These are phyloP conservation scores for Dipodascus geniculatus DNA, from an alignment of 805 yeast genomes.

Conservation along the genomic window DNA sequence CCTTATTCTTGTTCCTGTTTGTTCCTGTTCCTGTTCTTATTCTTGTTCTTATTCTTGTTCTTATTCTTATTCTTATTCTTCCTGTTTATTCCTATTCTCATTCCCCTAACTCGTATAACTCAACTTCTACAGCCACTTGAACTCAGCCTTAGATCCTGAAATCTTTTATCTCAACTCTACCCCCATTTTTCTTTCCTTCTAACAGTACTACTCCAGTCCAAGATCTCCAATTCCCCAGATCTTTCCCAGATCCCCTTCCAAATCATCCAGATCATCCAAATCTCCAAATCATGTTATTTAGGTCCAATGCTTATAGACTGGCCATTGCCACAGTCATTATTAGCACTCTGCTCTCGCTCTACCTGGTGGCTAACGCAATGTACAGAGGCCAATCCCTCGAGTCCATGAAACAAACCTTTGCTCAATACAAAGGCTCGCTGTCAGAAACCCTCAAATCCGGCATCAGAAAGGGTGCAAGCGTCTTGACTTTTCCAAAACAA, in stretches of 20 bases:
- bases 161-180: too few relatives aligned
- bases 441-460: neutral
- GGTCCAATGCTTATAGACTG: neutral
- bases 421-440: neutral
- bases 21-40: too few relatives aligned
- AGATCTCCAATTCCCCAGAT: neutral
- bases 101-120: too few relatives aligned
- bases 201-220: too few relatives aligned
- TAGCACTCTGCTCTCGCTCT: neutral
- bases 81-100: too few relatives aligned
- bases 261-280: neutral
- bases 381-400: neutral
- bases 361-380: neutral
- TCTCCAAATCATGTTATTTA: neutral
- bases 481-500: neutral
- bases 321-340: neutral
- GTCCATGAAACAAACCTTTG: neutral
- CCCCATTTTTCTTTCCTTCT: too few relatives aligned
- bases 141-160: too few relatives aligned
- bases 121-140: too few relatives aligned
- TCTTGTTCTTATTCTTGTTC: too few relatives aligned
- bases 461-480: neutral
- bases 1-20: too few relatives aligned
- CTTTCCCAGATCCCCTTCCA: neutral
- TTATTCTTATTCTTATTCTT: too few relatives aligned